Conservation (phyloP, 306 rosid species). For the Abrus precatorius region DNA sequence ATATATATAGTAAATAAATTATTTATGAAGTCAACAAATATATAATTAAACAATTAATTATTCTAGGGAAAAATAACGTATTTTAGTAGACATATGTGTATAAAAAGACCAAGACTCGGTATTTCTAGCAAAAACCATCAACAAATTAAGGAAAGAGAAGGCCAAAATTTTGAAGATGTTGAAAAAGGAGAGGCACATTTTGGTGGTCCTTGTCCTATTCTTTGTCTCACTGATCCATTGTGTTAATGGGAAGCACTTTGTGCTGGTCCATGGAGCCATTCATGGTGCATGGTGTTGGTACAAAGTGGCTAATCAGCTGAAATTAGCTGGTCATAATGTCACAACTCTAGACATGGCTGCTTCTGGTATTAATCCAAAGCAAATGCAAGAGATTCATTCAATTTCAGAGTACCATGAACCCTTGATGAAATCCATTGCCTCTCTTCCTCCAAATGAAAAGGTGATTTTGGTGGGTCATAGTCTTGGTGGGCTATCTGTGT, state of each 20-base stretch:
- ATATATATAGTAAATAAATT: too few relatives aligned
- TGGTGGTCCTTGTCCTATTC: not conserved
- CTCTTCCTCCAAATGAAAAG: conserved; percentile 19
- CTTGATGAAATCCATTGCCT: not conserved
- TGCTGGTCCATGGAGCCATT: conserved; percentile 55
- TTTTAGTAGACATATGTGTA: too few relatives aligned
- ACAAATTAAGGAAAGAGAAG: not conserved
- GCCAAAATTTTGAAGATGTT: not conserved
- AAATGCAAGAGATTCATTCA: conserved; percentile 41
- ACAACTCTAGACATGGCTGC: conserved; percentile 59
- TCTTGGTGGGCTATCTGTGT: conserved; percentile 19
- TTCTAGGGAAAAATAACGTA: too few relatives aligned
- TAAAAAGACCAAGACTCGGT: too few relatives aligned
- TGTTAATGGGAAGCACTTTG: conserved; percentile 46
- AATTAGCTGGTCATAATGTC: conserved; percentile 46
- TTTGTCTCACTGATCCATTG: not conserved
- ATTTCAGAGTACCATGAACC: conserved; percentile 28
- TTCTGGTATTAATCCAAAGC: conserved; percentile 53
- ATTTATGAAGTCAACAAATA: too few relatives aligned
- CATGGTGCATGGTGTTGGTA: conserved; percentile 74
- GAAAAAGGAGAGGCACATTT: not conserved
- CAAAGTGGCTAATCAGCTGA: conserved; percentile 50
- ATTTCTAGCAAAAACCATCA: not conserved
- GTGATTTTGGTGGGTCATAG: conserved; percentile 29
- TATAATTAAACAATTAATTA: too few relatives aligned